Evolutionary conservation across 768 basidiomycete genomes (phyloP), one percentile per base, ranked within the genome.

Genomic region (Antrodiella citrinella): DNA sequence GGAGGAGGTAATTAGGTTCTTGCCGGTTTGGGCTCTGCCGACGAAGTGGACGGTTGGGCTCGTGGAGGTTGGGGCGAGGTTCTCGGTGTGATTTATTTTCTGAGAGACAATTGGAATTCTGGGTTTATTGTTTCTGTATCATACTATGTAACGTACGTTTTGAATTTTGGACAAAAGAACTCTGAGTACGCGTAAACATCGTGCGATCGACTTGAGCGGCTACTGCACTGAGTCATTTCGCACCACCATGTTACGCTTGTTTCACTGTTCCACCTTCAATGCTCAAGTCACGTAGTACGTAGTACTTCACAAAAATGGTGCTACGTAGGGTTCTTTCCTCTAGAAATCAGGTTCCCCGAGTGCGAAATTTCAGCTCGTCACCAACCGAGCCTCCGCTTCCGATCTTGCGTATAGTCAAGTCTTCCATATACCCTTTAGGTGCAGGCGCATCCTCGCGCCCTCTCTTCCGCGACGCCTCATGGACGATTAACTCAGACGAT

Each of bases 11-110:
- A 59, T 86, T 4, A 59, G 63, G 4, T 84, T 82, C 62, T 62
- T 86, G 51, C 86, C 86, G 18, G 66, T 73, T 43, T 89, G 86
- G 86, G 80, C 75, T 9, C 70, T 71, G n/a, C 75, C 76, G 43
- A 76, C 76, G 4, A 85, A 84, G 66, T 54, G 62, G 48, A 63
- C 68, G 2, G 74, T 78, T 52, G 82, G 77, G 1, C 61, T 86
- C 48, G 81, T 85, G 21, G 82, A 84, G 60, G 84, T 65, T 9
- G 65, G 58, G 58, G 60, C 59, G 26, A 55, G 48, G 26, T 75
- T 73, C 53, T 47, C 58, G 35, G 48, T 70, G 20, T 71, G 51
- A 58, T 35, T 15, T 35, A 35, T 15, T 7, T 35, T 7, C 30
- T 35, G 30, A 7, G 7, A 35, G 7, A 35, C 30, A 7, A 35